Conservation (phyloP, 2,329 filamentous ascomycete species). For the Magnaporthiopsis incrustans region DNA sequence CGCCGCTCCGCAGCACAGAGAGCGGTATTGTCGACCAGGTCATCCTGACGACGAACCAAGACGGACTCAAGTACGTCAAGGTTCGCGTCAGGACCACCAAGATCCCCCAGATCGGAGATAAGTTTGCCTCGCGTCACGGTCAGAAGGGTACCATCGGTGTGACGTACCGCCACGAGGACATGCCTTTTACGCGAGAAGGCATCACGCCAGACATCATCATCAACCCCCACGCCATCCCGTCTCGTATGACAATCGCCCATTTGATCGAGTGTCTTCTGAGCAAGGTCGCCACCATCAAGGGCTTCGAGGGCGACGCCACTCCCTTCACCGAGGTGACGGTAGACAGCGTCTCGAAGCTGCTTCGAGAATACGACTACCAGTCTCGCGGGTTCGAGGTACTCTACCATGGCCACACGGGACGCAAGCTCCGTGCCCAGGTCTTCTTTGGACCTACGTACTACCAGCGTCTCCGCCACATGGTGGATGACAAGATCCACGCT, state of each 20-base stretch:
- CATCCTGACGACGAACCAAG: conserved; percentile 86
- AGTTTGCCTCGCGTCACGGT: conserved; percentile 97
- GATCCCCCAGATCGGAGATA: conserved; percentile 96
- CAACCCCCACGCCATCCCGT: conserved; percentile 98
- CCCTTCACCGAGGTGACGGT: conserved; percentile 98
- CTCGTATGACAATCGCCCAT: conserved; percentile 99
- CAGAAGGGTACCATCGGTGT: conserved; percentile 99
- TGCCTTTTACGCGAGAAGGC: conserved; percentile 93
- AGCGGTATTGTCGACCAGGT: conserved; percentile 95
- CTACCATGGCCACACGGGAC: conserved; percentile 97
- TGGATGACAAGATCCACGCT: conserved; percentile 99
- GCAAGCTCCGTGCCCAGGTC: conserved; percentile 86
- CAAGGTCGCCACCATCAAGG: conserved; percentile 89
- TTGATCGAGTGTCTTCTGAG: conserved; percentile 98
- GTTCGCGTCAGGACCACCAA: conserved; percentile 96
- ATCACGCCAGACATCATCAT: conserved; percentile 94
- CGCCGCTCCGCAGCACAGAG: conserved; percentile 87
- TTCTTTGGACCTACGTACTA: conserved; percentile 99
- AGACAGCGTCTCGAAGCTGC: conserved; percentile 78
- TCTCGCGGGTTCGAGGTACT: conserved; percentile 96
- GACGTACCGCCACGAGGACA: conserved; percentile 94
- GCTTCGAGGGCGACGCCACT: conserved; percentile 93
- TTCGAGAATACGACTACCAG: conserved; percentile 88
- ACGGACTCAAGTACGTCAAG: conserved; percentile 93
- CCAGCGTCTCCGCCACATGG: conserved; percentile 97